A percentile compares a stretch with the other conserved stretches of the same genome.
phyloP scores from a whole-genome alignment of 2,329 filamentous ascomycete genomes.

The Sporothrix phasma region DNA sequence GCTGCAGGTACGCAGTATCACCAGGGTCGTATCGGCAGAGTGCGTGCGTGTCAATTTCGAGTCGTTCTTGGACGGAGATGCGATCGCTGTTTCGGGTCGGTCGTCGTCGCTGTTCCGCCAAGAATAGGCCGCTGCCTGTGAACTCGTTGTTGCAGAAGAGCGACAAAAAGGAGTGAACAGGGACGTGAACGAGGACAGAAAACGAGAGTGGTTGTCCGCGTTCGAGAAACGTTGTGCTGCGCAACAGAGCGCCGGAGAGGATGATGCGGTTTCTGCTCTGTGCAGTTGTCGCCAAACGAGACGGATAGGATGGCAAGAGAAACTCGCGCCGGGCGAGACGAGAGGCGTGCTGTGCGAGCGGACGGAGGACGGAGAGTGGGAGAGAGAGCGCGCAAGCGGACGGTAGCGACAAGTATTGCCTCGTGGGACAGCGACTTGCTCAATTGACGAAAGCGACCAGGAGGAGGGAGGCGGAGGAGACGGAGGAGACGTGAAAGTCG shows the following conservation, averaged over 20 bases:
- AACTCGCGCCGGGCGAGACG: constrained; percentile 16
- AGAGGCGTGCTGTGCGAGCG: neutral
- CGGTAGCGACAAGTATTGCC: neutral
- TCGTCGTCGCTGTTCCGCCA: neutral
- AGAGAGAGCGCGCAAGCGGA: neutral
- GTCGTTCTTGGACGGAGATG: neutral
- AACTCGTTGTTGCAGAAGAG: constrained; percentile 5
- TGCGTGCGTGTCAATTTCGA: neutral
- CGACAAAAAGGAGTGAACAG: neutral
- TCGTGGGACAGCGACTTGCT: neutral
- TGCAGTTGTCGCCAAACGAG: neutral
- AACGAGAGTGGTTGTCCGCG: neutral
- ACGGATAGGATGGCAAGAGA: neutral
- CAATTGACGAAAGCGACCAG: neutral
- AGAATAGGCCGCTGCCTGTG: constrained; percentile 7
- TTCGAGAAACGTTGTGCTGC: neutral
- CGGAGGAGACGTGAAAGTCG: neutral
- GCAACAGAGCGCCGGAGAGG: neutral
- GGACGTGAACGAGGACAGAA: neutral
- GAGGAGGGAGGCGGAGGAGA: neutral
- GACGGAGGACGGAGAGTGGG: neutral
- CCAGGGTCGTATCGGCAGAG: neutral
- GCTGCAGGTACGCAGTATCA: neutral
- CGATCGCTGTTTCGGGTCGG: neutral
- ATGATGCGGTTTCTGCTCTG: neutral